Evolutionary conservation across 108 stramenopile species (phyloP), one percentile per base, ranked within the genome.

Genomic region (Pseudonitzschia multistriata): DNA sequence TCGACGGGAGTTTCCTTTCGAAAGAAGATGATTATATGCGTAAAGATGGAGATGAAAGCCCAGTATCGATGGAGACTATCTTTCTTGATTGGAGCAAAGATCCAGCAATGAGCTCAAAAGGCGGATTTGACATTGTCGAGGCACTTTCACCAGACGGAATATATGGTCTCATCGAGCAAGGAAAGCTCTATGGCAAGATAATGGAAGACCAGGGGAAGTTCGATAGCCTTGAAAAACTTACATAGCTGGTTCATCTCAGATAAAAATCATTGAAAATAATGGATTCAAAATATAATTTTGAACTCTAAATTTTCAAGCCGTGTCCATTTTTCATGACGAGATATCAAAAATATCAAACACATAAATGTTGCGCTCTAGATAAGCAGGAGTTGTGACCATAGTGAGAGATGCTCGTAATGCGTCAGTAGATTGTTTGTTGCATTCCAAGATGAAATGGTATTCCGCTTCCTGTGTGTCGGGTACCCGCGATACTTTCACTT

Each of bases 1-100:
- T 94, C 57, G 93, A 94, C 53, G 93, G 93, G 14, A 88, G 87
- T 62, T 91, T 94, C 74, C 70, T 89, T 17, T 67, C 89, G 28
- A 74, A 65, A 24, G 48, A 76, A 36, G 55, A 54, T 15, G 87
- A 89, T 69, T 87, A 88, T 67, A 62, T 76, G 50, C 67, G 74
- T 17, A 33, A 33, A 5, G 3, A 33, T 29, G 34, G 35, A 1
- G 14, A 21, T 14, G 19, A 59, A 35, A 33, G 35, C 17, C 15
- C n/a, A 24, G 66, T 19, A 8, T 37, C 8, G 28, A 74, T 1
- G 13, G 55, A 61, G 63, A 45, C 31, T 30, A 47, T 92, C 8
- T 57, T 84, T 24, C 78, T 93, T 25, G 89, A 93, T 67, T 89
- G 82, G 61, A 81, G 77, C 31, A 66, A 83, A 21, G 92, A 93